A percentile compares a stretch with the other conserved stretches of the same genome.
These are phyloP conservation scores for Scheffersomyces ergatensis DNA, from an alignment of 805 yeast genomes.

Conservation along the genomic window DNA sequence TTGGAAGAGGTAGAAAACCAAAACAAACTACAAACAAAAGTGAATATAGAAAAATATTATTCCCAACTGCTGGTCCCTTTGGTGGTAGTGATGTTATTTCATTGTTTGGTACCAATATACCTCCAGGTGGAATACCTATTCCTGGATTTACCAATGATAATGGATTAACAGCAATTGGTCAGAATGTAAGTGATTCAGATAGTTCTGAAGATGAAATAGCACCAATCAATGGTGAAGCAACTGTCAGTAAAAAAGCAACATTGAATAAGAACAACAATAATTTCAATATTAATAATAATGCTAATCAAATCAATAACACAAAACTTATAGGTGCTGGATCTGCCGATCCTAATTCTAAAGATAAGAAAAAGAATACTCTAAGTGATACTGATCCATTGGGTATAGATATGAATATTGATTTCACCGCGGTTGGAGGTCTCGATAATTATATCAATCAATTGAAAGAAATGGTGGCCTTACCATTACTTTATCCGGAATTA, in stretches of 20 bases:
- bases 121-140: conserved; percentile 46
- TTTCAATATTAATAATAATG: not conserved
- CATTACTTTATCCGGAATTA: conserved; percentile 88
- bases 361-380: conserved; percentile 54
- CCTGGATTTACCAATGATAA: conserved; percentile 28
- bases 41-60: conserved; percentile 61
- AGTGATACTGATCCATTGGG: conserved; percentile 96
- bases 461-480: conserved; percentile 95
- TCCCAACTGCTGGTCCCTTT: conserved; percentile 95
- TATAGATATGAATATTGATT: conserved; percentile 80
- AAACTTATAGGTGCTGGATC: conserved; percentile 32
- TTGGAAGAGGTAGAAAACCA: conserved; percentile 33
- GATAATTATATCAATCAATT: conserved; percentile 87
- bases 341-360: conserved; percentile 39
- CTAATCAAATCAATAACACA: conserved; percentile 18
- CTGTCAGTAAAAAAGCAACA: conserved; percentile 27
- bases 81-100: conserved; percentile 94
- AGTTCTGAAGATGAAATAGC: conserved; percentile 62
- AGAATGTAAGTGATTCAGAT: conserved; percentile 49
- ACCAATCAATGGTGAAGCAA: conserved; percentile 42
- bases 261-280: conserved; percentile 9
- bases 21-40: conserved; percentile 43
- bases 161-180: conserved; percentile 30
- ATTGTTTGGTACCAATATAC: conserved; percentile 67
- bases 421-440: conserved; percentile 85